These are phyloP conservation scores for Penicillium cataractarum DNA, from an alignment of 495 filamentous ascomycete genomes.

Conservation along the genomic window DNA sequence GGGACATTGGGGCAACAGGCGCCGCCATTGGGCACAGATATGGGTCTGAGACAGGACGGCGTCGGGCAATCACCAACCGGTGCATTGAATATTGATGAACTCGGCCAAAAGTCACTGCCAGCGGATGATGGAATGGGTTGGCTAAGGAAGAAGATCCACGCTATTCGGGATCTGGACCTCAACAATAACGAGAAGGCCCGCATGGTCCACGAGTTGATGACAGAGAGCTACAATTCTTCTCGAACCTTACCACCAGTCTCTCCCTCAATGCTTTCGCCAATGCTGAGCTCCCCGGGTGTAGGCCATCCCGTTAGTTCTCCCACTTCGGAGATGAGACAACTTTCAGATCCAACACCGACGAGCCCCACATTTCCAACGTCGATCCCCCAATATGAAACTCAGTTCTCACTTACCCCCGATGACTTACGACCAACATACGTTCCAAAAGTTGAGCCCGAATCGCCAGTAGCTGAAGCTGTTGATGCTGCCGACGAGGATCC, in stretches of 20 bases:
- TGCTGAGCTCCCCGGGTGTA: slow-evolving; percentile 41
- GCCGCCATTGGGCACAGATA: not conserved
- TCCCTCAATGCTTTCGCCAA: slow-evolving; percentile 29
- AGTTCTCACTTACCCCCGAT: slow-evolving; percentile 68
- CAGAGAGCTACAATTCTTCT: slow-evolving; percentile 69
- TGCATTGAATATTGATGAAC: slow-evolving; percentile 23
- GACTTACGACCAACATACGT: slow-evolving; percentile 76
- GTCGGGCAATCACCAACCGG: slow-evolving; percentile 6
- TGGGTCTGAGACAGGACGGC: slow-evolving; percentile 5
- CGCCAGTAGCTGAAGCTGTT: slow-evolving; percentile 38
- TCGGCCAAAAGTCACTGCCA: slow-evolving; percentile 58
- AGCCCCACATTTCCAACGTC: slow-evolving; percentile 37
- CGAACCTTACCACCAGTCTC: slow-evolving; percentile 37
- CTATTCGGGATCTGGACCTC: slow-evolving; percentile 67
- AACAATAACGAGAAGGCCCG: slow-evolving; percentile 76
- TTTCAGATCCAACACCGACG: slow-evolving; percentile 33
- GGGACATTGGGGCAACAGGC: not conserved
- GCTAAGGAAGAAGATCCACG: slow-evolving; percentile 74
- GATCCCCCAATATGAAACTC: slow-evolving; percentile 46
- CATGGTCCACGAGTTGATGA: slow-evolving; percentile 82
- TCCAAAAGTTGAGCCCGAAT: slow-evolving; percentile 48
- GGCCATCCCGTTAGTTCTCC: slow-evolving; percentile 40
- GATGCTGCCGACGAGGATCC: slow-evolving; percentile 45
- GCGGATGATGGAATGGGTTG: slow-evolving; percentile 90
- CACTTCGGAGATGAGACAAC: slow-evolving; percentile 31